A percentile compares a stretch with the other conserved stretches of the same genome.
These are phyloP conservation scores for Rhodotorula sp. DNA, from an alignment of 1,284 basidiomycete species.

Conservation along the genomic window DNA sequence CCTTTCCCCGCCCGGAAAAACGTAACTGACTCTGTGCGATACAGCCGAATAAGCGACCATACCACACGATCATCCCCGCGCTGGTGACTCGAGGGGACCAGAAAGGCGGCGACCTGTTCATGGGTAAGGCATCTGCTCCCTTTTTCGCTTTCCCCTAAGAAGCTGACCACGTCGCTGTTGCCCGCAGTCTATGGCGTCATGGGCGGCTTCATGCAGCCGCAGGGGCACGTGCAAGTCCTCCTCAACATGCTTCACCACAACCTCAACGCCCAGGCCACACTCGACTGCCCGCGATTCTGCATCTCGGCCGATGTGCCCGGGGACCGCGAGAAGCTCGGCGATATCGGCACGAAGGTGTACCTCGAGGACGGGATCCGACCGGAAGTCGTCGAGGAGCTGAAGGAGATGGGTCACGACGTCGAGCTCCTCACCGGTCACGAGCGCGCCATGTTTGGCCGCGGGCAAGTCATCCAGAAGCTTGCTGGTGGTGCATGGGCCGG, in stretches of 20 bases:
- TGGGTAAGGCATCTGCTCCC: constrained; percentile 52
- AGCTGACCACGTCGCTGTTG: background rate
- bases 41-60: constrained; percentile 32
- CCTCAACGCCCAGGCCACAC: constrained; percentile 74
- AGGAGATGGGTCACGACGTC: constrained; percentile 84
- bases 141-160: constrained; percentile 40
- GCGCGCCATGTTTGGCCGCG: constrained; percentile 80
- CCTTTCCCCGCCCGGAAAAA: no score
- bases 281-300: constrained; percentile 94
- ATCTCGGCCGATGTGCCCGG: constrained; percentile 55
- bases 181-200: constrained; percentile 31
- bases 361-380: constrained; percentile 74
- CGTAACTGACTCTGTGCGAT: background rate
- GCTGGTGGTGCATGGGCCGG: constrained; percentile 87
- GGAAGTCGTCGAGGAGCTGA: constrained; percentile 45
- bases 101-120: constrained; percentile 71
- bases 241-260: constrained; percentile 80
- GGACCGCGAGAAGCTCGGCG: constrained; percentile 55
- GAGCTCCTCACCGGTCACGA: constrained; percentile 62
- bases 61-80: constrained; percentile 63
- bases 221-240: constrained; percentile 92
- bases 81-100: constrained; percentile 64
- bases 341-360: constrained; percentile 78
- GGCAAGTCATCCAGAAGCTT: constrained; percentile 82
- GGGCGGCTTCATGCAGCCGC: constrained; percentile 85